phyloP scores from a whole-genome alignment of 2,329 filamentous ascomycete species.

The Talaromyces albobiverticillius region DNA sequence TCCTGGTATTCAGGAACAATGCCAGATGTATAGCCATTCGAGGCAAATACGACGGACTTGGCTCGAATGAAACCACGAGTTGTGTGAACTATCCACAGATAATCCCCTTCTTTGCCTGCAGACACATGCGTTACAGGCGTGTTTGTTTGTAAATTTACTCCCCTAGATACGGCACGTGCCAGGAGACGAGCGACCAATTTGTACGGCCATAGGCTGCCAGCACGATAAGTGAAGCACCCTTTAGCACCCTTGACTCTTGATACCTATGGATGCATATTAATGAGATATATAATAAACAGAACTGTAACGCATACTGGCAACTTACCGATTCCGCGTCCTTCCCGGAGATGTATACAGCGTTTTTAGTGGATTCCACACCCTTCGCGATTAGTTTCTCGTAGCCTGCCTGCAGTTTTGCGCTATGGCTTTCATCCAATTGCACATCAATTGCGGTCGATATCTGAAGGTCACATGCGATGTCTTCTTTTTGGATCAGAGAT shows the following conservation, averaged over 20 bases:
- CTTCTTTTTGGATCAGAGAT: conserved; percentile 37
- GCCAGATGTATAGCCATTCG: conserved; percentile 78
- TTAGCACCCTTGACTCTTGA: conserved; percentile 37
- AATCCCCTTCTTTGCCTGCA: conserved; percentile 18
- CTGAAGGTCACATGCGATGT: conserved; percentile 43
- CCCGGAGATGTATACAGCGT: conserved; percentile 22
- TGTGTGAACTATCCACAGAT: conserved; percentile 64
- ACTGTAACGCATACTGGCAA: too few relatives aligned
- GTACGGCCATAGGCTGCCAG: conserved; percentile 58
- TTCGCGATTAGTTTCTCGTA: conserved; percentile 27
- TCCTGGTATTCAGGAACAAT: conserved; percentile 67
- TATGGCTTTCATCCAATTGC: conserved; percentile 29
- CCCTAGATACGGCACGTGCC: conserved; percentile 52
- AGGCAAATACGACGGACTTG: conserved; percentile 68
- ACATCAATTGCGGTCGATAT: conserved; percentile 40
- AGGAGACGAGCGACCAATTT: conserved; percentile 75
- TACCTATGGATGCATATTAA: conserved; percentile 23
- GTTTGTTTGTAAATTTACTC: conserved; percentile 54
- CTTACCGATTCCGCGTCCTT: conserved; percentile 25
- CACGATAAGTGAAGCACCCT: conserved; percentile 31
- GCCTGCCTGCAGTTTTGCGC: conserved; percentile 27
- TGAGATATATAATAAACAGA: not conserved
- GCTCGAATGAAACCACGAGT: conserved; percentile 63
- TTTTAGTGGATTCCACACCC: conserved; percentile 24
- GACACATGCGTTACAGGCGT: conserved; percentile 42